These are phyloP conservation scores for Carex pumila DNA, from an alignment of 176 grass and related monocot genomes.

Conservation along the genomic window DNA sequence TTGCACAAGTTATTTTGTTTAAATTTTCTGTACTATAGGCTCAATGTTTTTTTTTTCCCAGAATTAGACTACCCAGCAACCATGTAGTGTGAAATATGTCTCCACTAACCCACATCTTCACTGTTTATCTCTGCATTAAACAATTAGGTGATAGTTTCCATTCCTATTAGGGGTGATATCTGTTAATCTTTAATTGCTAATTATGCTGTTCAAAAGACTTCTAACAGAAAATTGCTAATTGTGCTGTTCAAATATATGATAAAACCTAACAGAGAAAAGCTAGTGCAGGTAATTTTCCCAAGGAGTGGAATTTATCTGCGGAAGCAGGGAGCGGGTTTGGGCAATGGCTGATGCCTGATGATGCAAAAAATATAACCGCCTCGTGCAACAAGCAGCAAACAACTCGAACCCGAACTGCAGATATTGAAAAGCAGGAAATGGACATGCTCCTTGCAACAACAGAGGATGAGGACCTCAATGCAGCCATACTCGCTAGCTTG, in stretches of 20 bases:
- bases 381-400: slow-evolving; percentile 53
- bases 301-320: slow-evolving; percentile 58
- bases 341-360: slow-evolving; percentile 89
- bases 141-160: no score
- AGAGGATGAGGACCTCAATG: slow-evolving; percentile 85
- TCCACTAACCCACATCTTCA: not conserved
- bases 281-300: slow-evolving; percentile 57
- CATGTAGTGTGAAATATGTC: not conserved
- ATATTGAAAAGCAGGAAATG: slow-evolving; percentile 44
- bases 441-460: slow-evolving; percentile 50
- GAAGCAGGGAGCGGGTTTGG: slow-evolving; percentile 69
- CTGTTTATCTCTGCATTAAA: not conserved
- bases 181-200: not conserved
- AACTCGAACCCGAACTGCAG: not conserved
- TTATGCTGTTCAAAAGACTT: not conserved
- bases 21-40: not conserved
- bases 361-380: slow-evolving; percentile 55
- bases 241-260: not conserved
- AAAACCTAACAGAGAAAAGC: not conserved
- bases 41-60: not conserved
- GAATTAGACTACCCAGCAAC: not conserved
- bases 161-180: no score
- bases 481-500: slow-evolving; percentile 88
- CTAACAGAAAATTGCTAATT: not conserved
- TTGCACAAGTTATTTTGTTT: not conserved